A percentile compares a stretch with the other conserved stretches of the same genome.
phyloP scores from a whole-genome alignment of 179 eudicot species.

The Nepenthes alata region DNA sequence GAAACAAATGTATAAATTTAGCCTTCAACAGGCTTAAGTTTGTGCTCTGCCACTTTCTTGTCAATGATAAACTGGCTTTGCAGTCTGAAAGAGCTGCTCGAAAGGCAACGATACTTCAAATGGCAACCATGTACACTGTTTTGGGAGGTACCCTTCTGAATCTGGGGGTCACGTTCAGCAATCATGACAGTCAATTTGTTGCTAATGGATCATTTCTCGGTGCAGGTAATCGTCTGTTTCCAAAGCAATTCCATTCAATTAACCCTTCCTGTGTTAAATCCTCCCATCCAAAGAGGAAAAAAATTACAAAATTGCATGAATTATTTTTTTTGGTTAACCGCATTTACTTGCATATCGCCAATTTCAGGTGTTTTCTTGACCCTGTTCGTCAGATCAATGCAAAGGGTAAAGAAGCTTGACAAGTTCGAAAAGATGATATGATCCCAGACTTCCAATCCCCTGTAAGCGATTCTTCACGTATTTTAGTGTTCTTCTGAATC shows the following conservation, averaged over 20 bases:
- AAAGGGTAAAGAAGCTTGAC: slow-evolving; percentile 82
- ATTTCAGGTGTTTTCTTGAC: slow-evolving; percentile 68
- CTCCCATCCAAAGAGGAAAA: neutral
- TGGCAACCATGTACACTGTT: slow-evolving; percentile 93
- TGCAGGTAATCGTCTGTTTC: slow-evolving; percentile 44
- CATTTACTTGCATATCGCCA: neutral
- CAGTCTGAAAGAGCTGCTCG: slow-evolving; percentile 98
- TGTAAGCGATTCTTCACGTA: no score
- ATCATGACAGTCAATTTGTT: slow-evolving; percentile 54
- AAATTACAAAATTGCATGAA: no score
- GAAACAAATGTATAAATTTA: no score
- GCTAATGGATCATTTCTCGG: slow-evolving; percentile 74
- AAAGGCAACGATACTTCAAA: slow-evolving; percentile 81
- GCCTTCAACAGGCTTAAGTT: neutral
- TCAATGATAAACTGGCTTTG: neutral
- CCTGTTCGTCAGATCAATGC: slow-evolving; percentile 70
- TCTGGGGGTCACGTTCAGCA: slow-evolving; percentile 63
- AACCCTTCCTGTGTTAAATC: no score
- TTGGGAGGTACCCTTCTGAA: slow-evolving; percentile 72
- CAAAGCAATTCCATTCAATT: neutral
- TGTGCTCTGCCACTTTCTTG: neutral
- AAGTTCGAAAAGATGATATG: slow-evolving; percentile 79
- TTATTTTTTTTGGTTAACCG: neutral
- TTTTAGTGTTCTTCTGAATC: no score
- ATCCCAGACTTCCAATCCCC: neutral